phyloP scores from a whole-genome alignment of 495 filamentous ascomycete species.

The Trichoderma orchidacearum region DNA sequence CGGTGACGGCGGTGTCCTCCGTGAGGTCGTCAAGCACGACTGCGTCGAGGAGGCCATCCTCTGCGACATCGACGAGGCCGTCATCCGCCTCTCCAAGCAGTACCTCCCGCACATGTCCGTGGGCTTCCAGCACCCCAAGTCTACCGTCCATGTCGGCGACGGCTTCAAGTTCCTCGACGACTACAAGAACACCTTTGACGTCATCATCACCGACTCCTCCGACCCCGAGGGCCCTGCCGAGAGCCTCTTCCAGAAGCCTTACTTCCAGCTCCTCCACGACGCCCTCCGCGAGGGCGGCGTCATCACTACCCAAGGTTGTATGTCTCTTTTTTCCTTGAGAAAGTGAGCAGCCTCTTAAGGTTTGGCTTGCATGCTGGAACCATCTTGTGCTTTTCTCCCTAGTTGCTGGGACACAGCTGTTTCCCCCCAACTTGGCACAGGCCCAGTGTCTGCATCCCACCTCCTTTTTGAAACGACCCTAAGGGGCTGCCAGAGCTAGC shows the following conservation, averaged over 20 bases:
- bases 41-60: slow-evolving; percentile 83
- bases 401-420: too few species aligned
- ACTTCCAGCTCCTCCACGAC: slow-evolving; percentile 83
- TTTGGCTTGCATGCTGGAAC: slow-evolving; percentile 3
- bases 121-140: slow-evolving; percentile 85
- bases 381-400: slow-evolving; percentile 1
- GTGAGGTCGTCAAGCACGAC: slow-evolving; percentile 97
- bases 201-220: slow-evolving; percentile 98
- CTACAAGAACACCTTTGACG: slow-evolving; percentile 90
- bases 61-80: slow-evolving; percentile 98
- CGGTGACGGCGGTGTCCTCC: slow-evolving; percentile 91
- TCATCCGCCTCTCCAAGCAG: slow-evolving; percentile 96
- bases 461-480: background rate
- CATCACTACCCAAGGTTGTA: slow-evolving; percentile 99
- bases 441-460: background rate
- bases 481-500: slow-evolving; percentile 4
- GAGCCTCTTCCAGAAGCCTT: slow-evolving; percentile 93
- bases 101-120: slow-evolving; percentile 92
- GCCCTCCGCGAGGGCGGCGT: slow-evolving; percentile 92
- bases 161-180: slow-evolving; percentile 95
- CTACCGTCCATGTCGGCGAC: slow-evolving; percentile 82
- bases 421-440: background rate
- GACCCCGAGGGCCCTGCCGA: slow-evolving; percentile 96
- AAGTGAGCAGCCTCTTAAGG: background rate
- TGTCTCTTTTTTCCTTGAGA: slow-evolving; percentile 51